phyloP scores from a whole-genome alignment of 2,329 filamentous ascomycete genomes.

The Blumeriella jaapii region DNA sequence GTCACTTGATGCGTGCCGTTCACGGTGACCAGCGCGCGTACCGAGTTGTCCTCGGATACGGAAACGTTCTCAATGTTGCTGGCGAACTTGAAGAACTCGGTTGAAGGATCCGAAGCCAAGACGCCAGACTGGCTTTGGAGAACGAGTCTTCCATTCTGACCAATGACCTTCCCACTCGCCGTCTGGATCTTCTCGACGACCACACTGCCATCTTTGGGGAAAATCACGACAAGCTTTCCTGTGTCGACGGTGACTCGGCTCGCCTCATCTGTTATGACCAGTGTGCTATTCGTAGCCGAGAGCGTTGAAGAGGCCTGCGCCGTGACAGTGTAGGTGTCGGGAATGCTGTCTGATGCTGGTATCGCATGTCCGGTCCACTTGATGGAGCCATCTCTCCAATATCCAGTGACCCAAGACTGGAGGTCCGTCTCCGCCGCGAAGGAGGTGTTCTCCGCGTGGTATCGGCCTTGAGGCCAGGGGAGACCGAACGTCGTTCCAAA shows the following conservation, averaged over 20 bases:
- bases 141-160: constrained; percentile 36
- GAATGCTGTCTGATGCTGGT: constrained; percentile 30
- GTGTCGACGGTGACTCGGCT: constrained; percentile 11
- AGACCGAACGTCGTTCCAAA: constrained; percentile 17
- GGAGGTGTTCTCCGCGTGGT: constrained; percentile 9
- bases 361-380: constrained; percentile 52
- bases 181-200: constrained; percentile 14
- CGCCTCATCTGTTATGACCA: neutral
- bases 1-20: constrained; percentile 20
- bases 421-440: constrained; percentile 21
- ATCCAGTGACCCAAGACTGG: constrained; percentile 46
- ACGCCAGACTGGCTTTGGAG: constrained; percentile 40
- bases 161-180: constrained; percentile 11
- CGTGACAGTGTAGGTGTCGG: constrained; percentile 34
- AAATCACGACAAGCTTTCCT: constrained; percentile 11
- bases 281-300: neutral
- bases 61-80: constrained; percentile 40
- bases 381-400: constrained; percentile 48
- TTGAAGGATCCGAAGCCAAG: constrained; percentile 25
- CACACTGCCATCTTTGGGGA: constrained; percentile 12
- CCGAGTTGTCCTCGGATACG: constrained; percentile 31
- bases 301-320: neutral
- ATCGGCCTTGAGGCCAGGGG: constrained; percentile 14
- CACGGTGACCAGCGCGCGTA: constrained; percentile 35
- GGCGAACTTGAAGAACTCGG: constrained; percentile 35